Base-by-base conservation (phyloP, 805 yeast genomes). In the Candida qinlingensis region DNA sequence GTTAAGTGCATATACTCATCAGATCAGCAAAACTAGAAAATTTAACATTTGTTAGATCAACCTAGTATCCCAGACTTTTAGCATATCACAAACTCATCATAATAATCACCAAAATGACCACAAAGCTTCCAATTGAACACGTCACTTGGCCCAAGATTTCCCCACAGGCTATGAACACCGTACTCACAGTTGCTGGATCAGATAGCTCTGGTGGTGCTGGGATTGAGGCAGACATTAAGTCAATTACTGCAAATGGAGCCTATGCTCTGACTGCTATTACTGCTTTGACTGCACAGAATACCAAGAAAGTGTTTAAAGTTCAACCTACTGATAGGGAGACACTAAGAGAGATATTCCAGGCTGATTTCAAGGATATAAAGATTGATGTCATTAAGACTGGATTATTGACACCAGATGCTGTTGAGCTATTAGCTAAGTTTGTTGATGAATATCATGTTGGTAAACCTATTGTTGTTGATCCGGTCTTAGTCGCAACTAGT, bases 171-270 rank as follows among this genome's bases (percentile, higher is more conserved):
- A 46, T 73, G 27, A 71, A 74, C 3, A 67, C 69, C 1, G 77
- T 76, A 1, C 55, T 76, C 47, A 72, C 76, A 0, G 66, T 76
- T 40, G 89, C 89, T 2, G 96, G 96, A 0, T 83, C 92, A 0
- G 96, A 88, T 62, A 77, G 83, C 40, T 83, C 92, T 9, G 96
- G 96, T 3, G 96, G 96, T 4, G 96, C 96, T 3, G 96, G 96
- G 3, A 81, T 88, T 44, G 96, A 88, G 63, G 96, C 96, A 1
- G 96, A 88, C 62, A 62, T 88, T 37, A 89, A 89, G 66, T 81
- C 96, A 0, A 76, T 88, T 47, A 73, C 85, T 4, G 85, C 86
- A 1, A 87, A 85, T 57, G 78, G 79, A 12, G 88, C 88, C 44
- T 86, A 82, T 59, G 96, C 87, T 0, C 66, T 83, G 63, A 85